phyloP scores from a whole-genome alignment of 805 yeast genomes.

The Saturnispora quitensis region DNA sequence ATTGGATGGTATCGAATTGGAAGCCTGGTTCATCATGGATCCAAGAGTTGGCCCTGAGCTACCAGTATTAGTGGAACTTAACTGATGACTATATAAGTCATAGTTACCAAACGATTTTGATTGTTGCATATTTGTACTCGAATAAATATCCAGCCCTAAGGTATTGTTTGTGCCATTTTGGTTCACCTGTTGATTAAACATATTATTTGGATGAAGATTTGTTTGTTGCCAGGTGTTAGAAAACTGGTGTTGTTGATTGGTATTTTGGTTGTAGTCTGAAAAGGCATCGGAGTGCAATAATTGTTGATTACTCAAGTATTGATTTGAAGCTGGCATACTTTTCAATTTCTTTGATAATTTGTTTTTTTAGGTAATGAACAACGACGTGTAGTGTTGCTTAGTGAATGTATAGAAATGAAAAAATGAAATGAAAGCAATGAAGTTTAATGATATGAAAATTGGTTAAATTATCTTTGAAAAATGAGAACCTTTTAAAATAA shows the following conservation, averaged over 20 bases:
- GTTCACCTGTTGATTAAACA: background rate
- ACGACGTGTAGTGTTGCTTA: background rate
- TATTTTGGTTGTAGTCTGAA: background rate
- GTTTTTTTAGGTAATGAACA: background rate
- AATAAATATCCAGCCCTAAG: conserved; percentile 3
- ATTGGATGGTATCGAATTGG: background rate
- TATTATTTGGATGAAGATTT: background rate
- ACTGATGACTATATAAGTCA: background rate
- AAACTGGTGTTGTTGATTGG: background rate
- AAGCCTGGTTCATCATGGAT: conserved; percentile 4
- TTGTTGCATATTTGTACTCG: conserved; percentile 4
- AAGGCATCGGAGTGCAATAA: background rate
- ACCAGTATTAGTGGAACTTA: conserved; percentile 7
- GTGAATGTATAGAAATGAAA: background rate
- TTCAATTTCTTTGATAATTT: background rate
- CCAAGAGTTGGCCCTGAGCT: conserved; percentile 3
- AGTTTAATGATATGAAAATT: background rate
- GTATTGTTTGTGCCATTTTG: background rate
- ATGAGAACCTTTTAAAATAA: background rate
- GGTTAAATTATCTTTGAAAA: background rate
- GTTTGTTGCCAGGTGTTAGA: background rate
- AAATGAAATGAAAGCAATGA: background rate
- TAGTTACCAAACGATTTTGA: conserved; percentile 7
- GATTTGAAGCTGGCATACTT: conserved; percentile 1
- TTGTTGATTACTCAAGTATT: background rate